Conservation (phyloP, 2,329 filamentous ascomycete species). For the Sporothrix inflata region DNA sequence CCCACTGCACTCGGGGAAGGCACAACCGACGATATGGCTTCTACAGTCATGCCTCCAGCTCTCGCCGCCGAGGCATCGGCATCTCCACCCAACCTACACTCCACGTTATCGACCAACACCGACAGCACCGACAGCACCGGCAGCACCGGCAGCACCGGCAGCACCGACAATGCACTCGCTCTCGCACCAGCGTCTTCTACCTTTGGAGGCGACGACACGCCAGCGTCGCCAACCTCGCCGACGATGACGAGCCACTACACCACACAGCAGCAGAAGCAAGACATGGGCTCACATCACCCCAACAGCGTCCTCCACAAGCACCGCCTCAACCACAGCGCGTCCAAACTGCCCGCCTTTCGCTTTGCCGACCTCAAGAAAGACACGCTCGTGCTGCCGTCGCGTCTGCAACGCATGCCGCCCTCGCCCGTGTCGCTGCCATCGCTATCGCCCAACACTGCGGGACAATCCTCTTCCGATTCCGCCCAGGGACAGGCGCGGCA, state of each 20-base stretch:
- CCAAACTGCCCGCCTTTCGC: constrained; percentile 59
- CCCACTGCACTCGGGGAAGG: neutral
- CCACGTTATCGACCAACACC: neutral
- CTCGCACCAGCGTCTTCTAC: neutral
- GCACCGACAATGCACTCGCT: neutral
- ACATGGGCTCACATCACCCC: neutral
- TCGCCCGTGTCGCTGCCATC: constrained; percentile 46
- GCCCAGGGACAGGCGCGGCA: neutral
- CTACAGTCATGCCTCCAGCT: neutral
- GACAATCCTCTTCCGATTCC: constrained; percentile 36
- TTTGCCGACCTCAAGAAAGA: constrained; percentile 53
- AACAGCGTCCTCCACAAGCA: constrained; percentile 48
- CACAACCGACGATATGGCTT: neutral
- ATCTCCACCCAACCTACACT: neutral
- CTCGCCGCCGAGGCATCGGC: neutral
- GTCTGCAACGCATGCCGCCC: constrained; percentile 45
- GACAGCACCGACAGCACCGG: neutral
- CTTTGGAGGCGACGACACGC: neutral
- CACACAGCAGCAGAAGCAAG: neutral
- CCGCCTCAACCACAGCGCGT: constrained; percentile 58
- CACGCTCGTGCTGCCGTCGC: constrained; percentile 41
- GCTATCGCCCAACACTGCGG: constrained; percentile 7
- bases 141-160: neutral
- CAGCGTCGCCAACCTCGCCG: constrained; percentile 8
- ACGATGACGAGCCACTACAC: neutral